phyloP scores from a whole-genome alignment of 805 yeast species.

The Nakazawaea ambrosiae region DNA sequence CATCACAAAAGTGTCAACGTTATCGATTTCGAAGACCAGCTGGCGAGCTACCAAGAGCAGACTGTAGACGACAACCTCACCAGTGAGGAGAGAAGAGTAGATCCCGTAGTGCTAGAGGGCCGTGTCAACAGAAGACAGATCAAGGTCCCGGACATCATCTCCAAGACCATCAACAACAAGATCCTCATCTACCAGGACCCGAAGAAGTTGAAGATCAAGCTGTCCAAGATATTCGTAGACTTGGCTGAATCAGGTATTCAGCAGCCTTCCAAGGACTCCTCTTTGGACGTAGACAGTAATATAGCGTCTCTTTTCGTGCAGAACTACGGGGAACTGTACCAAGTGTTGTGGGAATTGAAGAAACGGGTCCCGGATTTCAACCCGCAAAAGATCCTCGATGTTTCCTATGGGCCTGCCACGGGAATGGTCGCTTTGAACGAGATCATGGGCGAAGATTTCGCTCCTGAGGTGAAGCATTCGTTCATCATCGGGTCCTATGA shows the following conservation, averaged over 20 bases:
- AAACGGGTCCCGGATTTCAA: constrained; percentile 48
- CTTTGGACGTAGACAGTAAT: constrained; percentile 66
- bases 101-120: constrained; percentile 51
- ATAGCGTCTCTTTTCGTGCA: constrained; percentile 77
- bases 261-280: constrained; percentile 25
- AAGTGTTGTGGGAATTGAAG: constrained; percentile 60
- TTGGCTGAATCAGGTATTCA: constrained; percentile 50
- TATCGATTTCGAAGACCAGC: constrained; percentile 8
- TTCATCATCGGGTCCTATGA: constrained; percentile 61
- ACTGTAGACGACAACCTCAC: constrained; percentile 15
- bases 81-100: constrained; percentile 47
- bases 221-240: constrained; percentile 27
- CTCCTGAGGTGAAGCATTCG: constrained; percentile 60
- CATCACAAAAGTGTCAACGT: constrained; percentile 10
- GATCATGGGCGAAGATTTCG: constrained; percentile 58
- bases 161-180: constrained; percentile 55
- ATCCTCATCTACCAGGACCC: constrained; percentile 59
- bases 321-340: constrained; percentile 65
- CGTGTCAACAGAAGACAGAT: constrained; percentile 45
- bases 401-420: constrained; percentile 88
- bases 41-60: not conserved
- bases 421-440: constrained; percentile 88
- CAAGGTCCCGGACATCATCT: constrained; percentile 47
- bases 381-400: constrained; percentile 66
- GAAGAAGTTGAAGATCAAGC: constrained; percentile 53